Percentiles rank a stretch among this genome's conserved stretches.
Conservation (phyloP, 2,329 filamentous ascomycete genomes). For the Pseudopithomyces maydicus region DNA sequence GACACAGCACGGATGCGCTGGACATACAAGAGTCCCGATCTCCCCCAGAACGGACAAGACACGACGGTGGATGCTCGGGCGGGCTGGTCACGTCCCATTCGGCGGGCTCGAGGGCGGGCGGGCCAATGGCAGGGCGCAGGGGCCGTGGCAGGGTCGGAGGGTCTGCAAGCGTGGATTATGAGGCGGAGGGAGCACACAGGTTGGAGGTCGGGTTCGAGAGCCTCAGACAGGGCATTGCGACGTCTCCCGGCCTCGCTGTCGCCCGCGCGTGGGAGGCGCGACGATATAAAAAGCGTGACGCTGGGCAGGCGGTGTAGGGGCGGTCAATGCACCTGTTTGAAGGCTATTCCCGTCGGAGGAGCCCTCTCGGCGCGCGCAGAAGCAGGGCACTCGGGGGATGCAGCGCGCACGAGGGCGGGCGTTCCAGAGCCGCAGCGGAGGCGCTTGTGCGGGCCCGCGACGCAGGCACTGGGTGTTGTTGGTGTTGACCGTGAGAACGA, state of each 20-base stretch:
- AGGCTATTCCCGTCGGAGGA: slow-evolving; percentile 37
- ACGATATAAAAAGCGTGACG: slow-evolving; percentile 42
- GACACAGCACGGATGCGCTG: slow-evolving; percentile 21
- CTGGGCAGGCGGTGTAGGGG: slow-evolving; percentile 44
- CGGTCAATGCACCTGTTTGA: slow-evolving; percentile 41
- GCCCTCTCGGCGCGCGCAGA: slow-evolving; percentile 25
- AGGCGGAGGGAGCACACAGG: slow-evolving; percentile 34
- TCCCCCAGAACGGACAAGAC: slow-evolving; percentile 40
- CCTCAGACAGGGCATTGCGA: slow-evolving; percentile 47
- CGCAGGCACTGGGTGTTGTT: slow-evolving; percentile 17
- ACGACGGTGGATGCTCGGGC: slow-evolving; percentile 31
- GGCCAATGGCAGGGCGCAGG: slow-evolving; percentile 40
- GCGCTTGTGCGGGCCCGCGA: slow-evolving; percentile 18
- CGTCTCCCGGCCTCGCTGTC: slow-evolving; percentile 34
- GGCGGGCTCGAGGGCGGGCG: slow-evolving; percentile 24
- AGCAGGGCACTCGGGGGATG: slow-evolving; percentile 16
- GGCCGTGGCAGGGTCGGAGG: slow-evolving; percentile 39
- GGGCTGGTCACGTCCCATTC: slow-evolving; percentile 38
- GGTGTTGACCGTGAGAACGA: slow-evolving; percentile 22
- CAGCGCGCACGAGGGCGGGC: slow-evolving; percentile 14
- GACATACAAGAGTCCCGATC: slow-evolving; percentile 30
- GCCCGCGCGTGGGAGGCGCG: slow-evolving; percentile 34
- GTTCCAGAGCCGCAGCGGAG: slow-evolving; percentile 14
- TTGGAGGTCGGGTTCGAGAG: slow-evolving; percentile 36
- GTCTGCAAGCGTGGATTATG: slow-evolving; percentile 41